Evolutionary conservation across 352 stramenopile species (phyloP).

Genomic region (Globisporangium perplexum): DNA sequence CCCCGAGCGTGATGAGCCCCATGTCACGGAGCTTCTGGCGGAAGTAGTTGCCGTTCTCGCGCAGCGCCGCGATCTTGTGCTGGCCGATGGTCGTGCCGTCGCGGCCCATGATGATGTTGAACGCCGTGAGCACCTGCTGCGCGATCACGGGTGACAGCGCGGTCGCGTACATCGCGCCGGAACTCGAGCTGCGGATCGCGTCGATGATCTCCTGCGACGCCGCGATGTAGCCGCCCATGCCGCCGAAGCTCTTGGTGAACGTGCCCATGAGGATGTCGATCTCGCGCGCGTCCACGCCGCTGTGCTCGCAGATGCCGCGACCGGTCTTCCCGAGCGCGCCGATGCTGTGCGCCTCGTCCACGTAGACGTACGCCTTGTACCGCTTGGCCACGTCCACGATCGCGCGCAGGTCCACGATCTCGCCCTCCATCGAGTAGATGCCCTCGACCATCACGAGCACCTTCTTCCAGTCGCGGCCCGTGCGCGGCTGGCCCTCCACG

Average conservation of each 20-base stretch:
- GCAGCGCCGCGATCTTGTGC: constrained; percentile 70
- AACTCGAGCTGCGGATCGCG: constrained; percentile 28
- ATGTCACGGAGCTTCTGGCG: constrained; percentile 84
- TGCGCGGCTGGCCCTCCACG: constrained; percentile 85
- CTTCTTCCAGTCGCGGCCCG: constrained; percentile 95
- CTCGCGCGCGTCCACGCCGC: constrained; percentile 92
- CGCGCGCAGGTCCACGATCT: constrained; percentile 91
- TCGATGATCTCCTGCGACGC: constrained; percentile 65
- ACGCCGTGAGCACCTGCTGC: constrained; percentile 22
- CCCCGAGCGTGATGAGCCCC: constrained; percentile 70
- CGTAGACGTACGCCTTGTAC: constrained; percentile 96
- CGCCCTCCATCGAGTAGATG: constrained; percentile 98
- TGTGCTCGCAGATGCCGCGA: constrained; percentile 94
- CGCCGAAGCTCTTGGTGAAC: constrained; percentile 98
- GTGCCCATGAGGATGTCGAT: constrained; percentile 99
- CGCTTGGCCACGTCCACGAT: constrained; percentile 94
- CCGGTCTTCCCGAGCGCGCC: constrained; percentile 94
- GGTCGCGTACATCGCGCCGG: constrained; percentile 33
- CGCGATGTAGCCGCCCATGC: constrained; percentile 98
- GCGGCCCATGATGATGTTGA: constrained; percentile 87
- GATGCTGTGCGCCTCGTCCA: constrained; percentile 97
- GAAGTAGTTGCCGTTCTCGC: constrained; percentile 95
- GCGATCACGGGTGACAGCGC: constrained; percentile 44
- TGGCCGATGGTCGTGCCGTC: constrained; percentile 87
- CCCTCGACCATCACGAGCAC: constrained; percentile 97